Conservation (phyloP, 2,329 filamentous ascomycete genomes). For the Chalaropsis thielavioides region DNA sequence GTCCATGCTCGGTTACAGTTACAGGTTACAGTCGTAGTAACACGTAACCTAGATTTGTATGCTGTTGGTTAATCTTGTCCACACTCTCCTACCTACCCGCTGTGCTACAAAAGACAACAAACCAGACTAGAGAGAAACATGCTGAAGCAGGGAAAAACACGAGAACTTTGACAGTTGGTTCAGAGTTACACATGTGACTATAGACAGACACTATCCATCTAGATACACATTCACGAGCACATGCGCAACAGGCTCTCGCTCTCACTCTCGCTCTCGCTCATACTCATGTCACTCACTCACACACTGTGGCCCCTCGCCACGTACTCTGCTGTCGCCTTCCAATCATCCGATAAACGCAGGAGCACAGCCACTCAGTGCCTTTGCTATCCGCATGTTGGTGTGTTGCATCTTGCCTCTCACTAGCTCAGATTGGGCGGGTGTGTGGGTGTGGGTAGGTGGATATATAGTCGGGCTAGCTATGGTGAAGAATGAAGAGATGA, state of each 20-base stretch:
- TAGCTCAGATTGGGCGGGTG: not conserved
- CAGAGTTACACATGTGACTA: not conserved
- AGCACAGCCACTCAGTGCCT: not conserved
- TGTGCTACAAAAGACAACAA: not conserved
- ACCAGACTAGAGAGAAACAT: not conserved
- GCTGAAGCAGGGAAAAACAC: not conserved
- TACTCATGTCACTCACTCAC: too few species aligned
- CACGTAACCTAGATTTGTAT: constrained; percentile 1
- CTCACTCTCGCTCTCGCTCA: too few species aligned
- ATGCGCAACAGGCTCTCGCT: too few species aligned
- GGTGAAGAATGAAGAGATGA: not conserved
- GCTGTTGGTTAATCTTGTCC: not conserved
- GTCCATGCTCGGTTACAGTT: not conserved
- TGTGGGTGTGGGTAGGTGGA: not conserved
- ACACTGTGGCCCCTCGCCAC: too few species aligned
- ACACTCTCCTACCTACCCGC: not conserved
- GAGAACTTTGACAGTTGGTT: not conserved
- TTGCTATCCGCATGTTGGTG: not conserved
- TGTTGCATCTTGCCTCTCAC: not conserved
- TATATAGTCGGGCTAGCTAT: too few species aligned
- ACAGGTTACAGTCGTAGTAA: not conserved
- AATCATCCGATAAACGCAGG: not conserved
- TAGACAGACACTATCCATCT: not conserved
- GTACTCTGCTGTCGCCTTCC: not conserved
- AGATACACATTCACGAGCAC: too few species aligned